A percentile compares a stretch with the other conserved stretches of the same genome.
These are phyloP conservation scores for Simmondsia chinensis DNA, from an alignment of 148 eudicot species.

Conservation along the genomic window DNA sequence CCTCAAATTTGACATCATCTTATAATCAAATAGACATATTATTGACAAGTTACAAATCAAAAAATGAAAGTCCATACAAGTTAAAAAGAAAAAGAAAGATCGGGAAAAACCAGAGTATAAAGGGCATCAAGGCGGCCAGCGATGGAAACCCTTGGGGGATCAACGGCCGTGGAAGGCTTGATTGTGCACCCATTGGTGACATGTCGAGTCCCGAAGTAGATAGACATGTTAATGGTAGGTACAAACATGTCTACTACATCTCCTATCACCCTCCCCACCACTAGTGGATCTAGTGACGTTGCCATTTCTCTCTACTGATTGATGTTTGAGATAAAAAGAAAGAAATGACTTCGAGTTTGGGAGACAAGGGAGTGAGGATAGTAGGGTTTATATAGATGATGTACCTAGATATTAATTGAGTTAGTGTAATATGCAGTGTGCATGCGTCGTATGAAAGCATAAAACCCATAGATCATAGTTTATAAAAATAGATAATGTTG, in stretches of 20 bases:
- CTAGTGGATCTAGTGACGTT: constrained; percentile 32
- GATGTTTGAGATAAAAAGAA: too few relatives aligned
- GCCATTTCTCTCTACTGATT: too few relatives aligned
- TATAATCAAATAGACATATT: background rate
- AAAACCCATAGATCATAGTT: too few relatives aligned
- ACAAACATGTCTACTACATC: constrained; percentile 58
- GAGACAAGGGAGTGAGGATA: too few relatives aligned
- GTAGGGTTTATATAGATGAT: too few relatives aligned
- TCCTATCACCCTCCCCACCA: constrained; percentile 41
- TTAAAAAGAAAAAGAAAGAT: background rate
- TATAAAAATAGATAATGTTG: too few relatives aligned
- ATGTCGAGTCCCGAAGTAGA: constrained; percentile 27
- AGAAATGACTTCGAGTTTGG: too few relatives aligned
- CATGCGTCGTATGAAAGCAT: too few relatives aligned
- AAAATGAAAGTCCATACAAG: background rate
- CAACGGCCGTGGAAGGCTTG: constrained; percentile 30
- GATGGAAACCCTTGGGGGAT: constrained; percentile 33
- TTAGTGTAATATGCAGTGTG: too few relatives aligned
- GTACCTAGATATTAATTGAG: too few relatives aligned
- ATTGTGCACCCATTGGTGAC: constrained; percentile 45
- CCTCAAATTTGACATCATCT: too few relatives aligned
- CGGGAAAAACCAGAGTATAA: constrained; percentile 30
- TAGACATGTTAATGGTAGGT: constrained; percentile 29
- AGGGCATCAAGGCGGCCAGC: constrained; percentile 23
- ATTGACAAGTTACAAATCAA: too few relatives aligned